Evolutionary conservation across 1,139 yeast species (phyloP).

Genomic region (Saccharomyces hybrid): DNA sequence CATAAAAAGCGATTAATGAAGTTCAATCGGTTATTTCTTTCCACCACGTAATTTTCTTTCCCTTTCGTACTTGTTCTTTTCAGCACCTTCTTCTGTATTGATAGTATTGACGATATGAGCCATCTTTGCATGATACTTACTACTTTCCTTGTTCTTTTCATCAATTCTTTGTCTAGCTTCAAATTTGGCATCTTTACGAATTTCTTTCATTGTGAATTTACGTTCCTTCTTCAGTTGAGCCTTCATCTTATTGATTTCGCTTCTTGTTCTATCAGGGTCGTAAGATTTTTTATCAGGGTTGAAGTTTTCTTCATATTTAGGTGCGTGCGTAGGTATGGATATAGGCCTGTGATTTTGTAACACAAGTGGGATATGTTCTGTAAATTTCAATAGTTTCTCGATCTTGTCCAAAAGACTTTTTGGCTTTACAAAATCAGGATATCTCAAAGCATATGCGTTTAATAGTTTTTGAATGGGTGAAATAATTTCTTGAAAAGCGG

Average conservation of each 20-base stretch:
- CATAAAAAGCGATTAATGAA: background rate
- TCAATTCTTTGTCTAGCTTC: slow-evolving; percentile 78
- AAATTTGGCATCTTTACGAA: slow-evolving; percentile 82
- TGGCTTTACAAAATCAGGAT: slow-evolving; percentile 23
- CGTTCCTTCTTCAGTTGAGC: slow-evolving; percentile 85
- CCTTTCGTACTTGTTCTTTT: slow-evolving; percentile 81
- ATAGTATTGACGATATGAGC: slow-evolving; percentile 78
- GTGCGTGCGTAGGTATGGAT: slow-evolving; percentile 78
- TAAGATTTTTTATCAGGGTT: slow-evolving; percentile 92
- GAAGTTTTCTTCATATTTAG: slow-evolving; percentile 92
- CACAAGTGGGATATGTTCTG: slow-evolving; percentile 60
- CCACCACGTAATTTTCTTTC: slow-evolving; percentile 65
- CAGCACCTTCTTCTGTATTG: slow-evolving; percentile 90
- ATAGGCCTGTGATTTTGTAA: slow-evolving; percentile 83
- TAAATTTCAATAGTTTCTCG: slow-evolving; percentile 44
- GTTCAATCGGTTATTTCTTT: slow-evolving; percentile 27
- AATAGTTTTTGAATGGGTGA: slow-evolving; percentile 27
- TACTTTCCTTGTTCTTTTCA: slow-evolving; percentile 67
- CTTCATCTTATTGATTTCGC: slow-evolving; percentile 74
- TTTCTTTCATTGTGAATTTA: slow-evolving; percentile 79
- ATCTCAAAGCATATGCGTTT: slow-evolving; percentile 9
- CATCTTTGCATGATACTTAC: slow-evolving; percentile 84
- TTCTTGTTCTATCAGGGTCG: slow-evolving; percentile 74
- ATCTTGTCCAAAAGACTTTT: slow-evolving; percentile 37
- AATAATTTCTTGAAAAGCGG: slow-evolving; percentile 51